phyloP scores from a whole-genome alignment of 2,329 filamentous ascomycete genomes.

The Thielaviopsis euricoi region DNA sequence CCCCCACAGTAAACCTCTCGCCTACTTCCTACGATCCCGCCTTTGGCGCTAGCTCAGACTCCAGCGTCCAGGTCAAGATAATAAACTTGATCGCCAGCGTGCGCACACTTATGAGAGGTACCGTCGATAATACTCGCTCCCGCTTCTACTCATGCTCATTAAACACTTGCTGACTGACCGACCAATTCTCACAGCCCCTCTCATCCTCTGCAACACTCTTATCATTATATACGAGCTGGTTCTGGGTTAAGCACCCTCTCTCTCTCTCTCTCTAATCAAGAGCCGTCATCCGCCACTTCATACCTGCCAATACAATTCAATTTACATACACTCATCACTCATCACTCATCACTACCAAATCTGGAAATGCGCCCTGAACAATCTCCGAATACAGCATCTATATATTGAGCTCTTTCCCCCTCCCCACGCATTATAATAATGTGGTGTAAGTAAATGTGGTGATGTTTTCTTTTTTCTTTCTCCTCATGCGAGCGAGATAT shows the following conservation, averaged over 20 bases:
- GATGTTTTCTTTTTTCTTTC: too few relatives aligned
- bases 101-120: conserved; percentile 83
- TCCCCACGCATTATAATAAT: background rate
- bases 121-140: conserved; percentile 11
- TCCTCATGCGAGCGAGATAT: too few relatives aligned
- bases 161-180: too few relatives aligned
- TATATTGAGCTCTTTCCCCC: background rate
- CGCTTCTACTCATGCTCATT: background rate
- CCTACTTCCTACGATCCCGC: conserved; percentile 52
- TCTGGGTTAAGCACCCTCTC: conserved; percentile 39
- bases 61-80: conserved; percentile 70
- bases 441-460: background rate
- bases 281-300: background rate
- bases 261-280: too few relatives aligned
- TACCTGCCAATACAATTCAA: background rate
- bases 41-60: conserved; percentile 57
- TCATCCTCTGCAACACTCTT: conserved; percentile 68
- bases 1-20: conserved; percentile 54
- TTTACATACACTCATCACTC: background rate
- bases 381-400: background rate
- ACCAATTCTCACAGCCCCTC: conserved; percentile 43
- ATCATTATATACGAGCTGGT: conserved; percentile 73
- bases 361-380: too few relatives aligned
- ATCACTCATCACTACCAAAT: too few relatives aligned
- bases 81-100: conserved; percentile 84